Evolutionary conservation across 352 stramenopile genomes (phyloP).

Genomic region (Phytopythium delawarense): DNA sequence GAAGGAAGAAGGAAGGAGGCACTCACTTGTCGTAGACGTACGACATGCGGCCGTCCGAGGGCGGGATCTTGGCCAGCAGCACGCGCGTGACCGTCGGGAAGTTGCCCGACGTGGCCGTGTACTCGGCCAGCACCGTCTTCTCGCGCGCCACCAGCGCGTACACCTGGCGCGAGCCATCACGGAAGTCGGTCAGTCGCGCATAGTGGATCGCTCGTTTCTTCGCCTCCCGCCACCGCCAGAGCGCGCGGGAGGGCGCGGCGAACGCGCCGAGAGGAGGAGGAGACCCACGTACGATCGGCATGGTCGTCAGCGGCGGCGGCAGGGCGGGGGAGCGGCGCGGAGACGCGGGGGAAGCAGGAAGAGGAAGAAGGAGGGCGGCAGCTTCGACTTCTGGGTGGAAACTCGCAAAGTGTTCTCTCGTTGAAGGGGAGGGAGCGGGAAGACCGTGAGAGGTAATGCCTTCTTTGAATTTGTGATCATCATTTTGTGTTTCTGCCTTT

Average conservation of each 20-base stretch:
- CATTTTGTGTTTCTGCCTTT: not conserved
- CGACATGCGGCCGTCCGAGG: conserved; percentile 93
- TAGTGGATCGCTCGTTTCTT: too few relatives aligned
- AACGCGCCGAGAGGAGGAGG: not conserved
- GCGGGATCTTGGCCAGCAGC: conserved; percentile 95
- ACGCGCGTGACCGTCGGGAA: conserved; percentile 98
- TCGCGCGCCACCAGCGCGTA: conserved; percentile 96
- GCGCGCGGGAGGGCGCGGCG: not conserved
- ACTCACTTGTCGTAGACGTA: conserved; percentile 97
- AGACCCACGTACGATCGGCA: conserved; percentile 35
- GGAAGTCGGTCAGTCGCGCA: too few relatives aligned
- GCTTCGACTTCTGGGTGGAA: conserved; percentile 1
- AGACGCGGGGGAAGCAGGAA: not conserved
- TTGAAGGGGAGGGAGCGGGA: conserved; percentile 1
- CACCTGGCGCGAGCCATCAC: conserved; percentile 36
- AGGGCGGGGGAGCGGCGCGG: not conserved
- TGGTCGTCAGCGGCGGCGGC: conserved; percentile 6
- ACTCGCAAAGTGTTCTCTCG: not conserved
- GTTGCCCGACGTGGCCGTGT: conserved; percentile 95
- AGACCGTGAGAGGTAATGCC: not conserved
- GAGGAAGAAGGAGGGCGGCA: not conserved
- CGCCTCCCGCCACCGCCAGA: not conserved
- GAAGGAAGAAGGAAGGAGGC: conserved; percentile 3
- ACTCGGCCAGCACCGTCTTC: conserved; percentile 98
- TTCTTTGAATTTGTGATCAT: not conserved